A percentile compares a stretch with the other conserved stretches of the same genome.
Evolutionary conservation across 805 yeast genomes (phyloP).

Genomic region (Suhomyces pyralidae): DNA sequence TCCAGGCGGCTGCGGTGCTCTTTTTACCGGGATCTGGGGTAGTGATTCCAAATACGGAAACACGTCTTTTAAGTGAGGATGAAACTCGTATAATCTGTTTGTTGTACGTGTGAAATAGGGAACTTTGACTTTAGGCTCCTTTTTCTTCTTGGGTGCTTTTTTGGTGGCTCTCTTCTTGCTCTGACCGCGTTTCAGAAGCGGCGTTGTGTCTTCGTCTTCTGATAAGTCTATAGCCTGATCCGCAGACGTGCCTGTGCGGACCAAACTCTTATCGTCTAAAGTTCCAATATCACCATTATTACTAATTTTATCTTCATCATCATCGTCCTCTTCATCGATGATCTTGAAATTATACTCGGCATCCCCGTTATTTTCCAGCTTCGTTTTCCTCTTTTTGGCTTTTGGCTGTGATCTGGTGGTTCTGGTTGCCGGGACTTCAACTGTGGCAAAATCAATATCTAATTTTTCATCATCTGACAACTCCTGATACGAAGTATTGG

Average conservation of each 20-base stretch:
- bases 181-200: conserved; percentile 11
- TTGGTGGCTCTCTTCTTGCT: conserved; percentile 15
- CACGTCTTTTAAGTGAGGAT: conserved; percentile 73
- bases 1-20: conserved; percentile 74
- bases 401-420: neutral
- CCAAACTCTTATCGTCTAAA: conserved; percentile 14
- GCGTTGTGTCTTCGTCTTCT: conserved; percentile 24
- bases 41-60: conserved; percentile 60
- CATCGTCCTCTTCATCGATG: conserved; percentile 11
- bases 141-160: conserved; percentile 28
- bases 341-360: conserved; percentile 12
- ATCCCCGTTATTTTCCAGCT: conserved; percentile 11
- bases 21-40: conserved; percentile 46
- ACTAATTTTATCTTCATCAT: conserved; percentile 13
- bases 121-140: conserved; percentile 52
- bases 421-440: conserved; percentile 5
- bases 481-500: conserved; percentile 22
- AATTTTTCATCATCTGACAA: conserved; percentile 19
- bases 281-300: conserved; percentile 29
- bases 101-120: conserved; percentile 73
- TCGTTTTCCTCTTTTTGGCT: conserved; percentile 6
- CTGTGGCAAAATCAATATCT: conserved; percentile 11
- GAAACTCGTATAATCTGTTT: conserved; percentile 61
- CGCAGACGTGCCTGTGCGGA: conserved; percentile 20
- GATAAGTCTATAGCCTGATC: conserved; percentile 25